Conservation (phyloP, 495 filamentous ascomycete genomes). For the Neurospora sp. region DNA sequence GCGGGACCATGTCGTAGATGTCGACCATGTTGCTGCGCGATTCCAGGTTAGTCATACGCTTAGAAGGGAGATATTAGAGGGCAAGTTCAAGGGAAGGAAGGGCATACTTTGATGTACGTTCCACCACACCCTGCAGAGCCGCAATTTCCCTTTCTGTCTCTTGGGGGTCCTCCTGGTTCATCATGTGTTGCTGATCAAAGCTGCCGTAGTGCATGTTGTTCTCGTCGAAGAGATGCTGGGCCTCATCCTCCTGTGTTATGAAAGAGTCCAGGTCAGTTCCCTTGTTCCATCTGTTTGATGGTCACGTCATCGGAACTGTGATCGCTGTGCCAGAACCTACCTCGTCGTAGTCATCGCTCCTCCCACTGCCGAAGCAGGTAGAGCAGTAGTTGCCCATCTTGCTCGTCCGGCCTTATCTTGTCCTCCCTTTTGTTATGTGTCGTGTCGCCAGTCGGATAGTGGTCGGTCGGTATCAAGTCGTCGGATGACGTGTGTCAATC, state of each 20-base stretch:
- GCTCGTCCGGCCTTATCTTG: not conserved
- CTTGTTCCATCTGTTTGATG: not conserved
- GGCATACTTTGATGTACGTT: conserved; percentile 45
- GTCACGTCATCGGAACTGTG: not conserved
- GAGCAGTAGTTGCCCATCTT: conserved; percentile 35
- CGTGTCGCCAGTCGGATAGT: not conserved
- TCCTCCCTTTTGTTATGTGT: not conserved
- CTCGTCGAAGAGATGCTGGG: conserved; percentile 42
- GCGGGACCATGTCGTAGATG: conserved; percentile 47
- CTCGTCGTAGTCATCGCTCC: conserved; percentile 33
- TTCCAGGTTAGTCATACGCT: conserved; percentile 17
- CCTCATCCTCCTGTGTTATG: conserved; percentile 39
- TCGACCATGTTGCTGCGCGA: conserved; percentile 44
- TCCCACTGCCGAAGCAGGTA: conserved; percentile 34
- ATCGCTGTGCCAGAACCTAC: conserved; percentile 12
- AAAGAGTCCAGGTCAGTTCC: conserved; percentile 4
- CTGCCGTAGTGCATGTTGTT: conserved; percentile 43
- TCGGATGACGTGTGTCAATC: not conserved
- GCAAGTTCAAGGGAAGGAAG: conserved; percentile 1
- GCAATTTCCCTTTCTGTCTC: conserved; percentile 49
- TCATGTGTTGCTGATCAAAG: conserved; percentile 41
- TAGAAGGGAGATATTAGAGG: conserved; percentile 1
- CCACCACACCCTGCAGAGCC: conserved; percentile 45
- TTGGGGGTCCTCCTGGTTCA: conserved; percentile 42
- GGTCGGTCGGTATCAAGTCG: not conserved